These are phyloP conservation scores for Sisymbrium altissimum DNA, from an alignment of 345 rosid species.

Conservation along the genomic window DNA sequence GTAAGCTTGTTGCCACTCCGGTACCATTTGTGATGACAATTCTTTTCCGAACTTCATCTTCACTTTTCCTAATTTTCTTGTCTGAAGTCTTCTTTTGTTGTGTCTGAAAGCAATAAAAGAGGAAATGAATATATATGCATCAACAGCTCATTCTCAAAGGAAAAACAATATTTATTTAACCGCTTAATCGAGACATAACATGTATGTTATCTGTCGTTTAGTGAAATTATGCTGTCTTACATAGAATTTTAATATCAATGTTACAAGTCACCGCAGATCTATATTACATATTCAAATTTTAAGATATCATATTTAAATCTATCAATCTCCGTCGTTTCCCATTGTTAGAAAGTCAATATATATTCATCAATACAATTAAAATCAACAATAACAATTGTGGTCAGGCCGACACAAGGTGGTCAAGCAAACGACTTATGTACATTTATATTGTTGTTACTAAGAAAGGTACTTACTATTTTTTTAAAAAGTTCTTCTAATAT, in stretches of 20 bases:
- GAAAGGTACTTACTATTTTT: neutral
- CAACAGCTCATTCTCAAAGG: neutral
- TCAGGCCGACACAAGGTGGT: neutral
- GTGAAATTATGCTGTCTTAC: neutral
- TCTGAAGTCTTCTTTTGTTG: neutral
- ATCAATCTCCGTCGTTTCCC: neutral
- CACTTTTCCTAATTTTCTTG: neutral
- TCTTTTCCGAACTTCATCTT: constrained; percentile 84
- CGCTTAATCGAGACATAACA: neutral
- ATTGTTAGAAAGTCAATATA: neutral
- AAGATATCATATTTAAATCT: neutral
- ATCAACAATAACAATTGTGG: neutral
- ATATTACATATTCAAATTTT: neutral
- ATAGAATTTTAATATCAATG: neutral
- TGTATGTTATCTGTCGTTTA: neutral
- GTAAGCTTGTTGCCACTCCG: constrained; percentile 73
- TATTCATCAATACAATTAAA: neutral
- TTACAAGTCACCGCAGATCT: neutral
- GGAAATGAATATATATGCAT: neutral
- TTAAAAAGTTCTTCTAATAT: neutral
- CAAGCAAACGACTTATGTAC: neutral
- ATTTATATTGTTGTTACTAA: neutral
- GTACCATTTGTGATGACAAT: constrained; percentile 62
- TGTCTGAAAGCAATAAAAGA: neutral
- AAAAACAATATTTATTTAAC: neutral